Percentiles rank a stretch among this genome's conserved stretches.
Conservation (phyloP, 768 basidiomycete species). For the Grammothele lineata region DNA sequence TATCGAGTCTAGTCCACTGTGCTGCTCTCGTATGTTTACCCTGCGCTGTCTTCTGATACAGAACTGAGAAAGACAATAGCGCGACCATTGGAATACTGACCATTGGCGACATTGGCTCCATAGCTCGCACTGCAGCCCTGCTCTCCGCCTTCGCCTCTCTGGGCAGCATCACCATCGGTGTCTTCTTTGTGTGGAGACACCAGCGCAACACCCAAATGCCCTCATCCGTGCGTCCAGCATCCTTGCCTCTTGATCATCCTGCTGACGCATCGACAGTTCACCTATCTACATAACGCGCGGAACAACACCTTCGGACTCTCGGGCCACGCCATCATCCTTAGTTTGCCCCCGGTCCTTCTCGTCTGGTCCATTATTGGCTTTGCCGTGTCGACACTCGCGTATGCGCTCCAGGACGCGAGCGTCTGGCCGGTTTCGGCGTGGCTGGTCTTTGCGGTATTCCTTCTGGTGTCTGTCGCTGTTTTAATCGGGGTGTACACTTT, state of each 20-base stretch:
- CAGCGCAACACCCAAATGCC: constrained; percentile 41
- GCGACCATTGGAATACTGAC: constrained; percentile 49
- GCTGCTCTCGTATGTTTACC: constrained; percentile 42
- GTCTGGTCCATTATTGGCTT: constrained; percentile 53
- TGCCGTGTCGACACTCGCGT: constrained; percentile 41
- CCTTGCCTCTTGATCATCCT: not conserved
- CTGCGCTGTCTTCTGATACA: not conserved
- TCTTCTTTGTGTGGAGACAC: constrained; percentile 55
- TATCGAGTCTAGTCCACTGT: constrained; percentile 40
- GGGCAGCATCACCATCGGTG: constrained; percentile 52
- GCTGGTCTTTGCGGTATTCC: constrained; percentile 37
- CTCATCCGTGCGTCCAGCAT: constrained; percentile 33
- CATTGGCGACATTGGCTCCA: constrained; percentile 35
- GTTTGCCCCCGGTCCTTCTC: constrained; percentile 49
- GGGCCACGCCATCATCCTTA: constrained; percentile 48
- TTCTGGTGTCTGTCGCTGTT: constrained; percentile 36
- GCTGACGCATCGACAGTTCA: constrained; percentile 31
- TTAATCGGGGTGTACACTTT: constrained; percentile 42
- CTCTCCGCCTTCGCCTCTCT: constrained; percentile 46
- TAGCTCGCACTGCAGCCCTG: constrained; percentile 30
- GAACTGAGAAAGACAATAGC: constrained; percentile 20
- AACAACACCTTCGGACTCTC: constrained; percentile 41
- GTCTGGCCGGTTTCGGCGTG: constrained; percentile 30
- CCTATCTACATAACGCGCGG: constrained; percentile 50
- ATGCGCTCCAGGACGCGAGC: constrained; percentile 32